Evolutionary conservation across 2,329 filamentous ascomycete species (phyloP).

Genomic region (Ophiostoma himal-ulmi): DNA sequence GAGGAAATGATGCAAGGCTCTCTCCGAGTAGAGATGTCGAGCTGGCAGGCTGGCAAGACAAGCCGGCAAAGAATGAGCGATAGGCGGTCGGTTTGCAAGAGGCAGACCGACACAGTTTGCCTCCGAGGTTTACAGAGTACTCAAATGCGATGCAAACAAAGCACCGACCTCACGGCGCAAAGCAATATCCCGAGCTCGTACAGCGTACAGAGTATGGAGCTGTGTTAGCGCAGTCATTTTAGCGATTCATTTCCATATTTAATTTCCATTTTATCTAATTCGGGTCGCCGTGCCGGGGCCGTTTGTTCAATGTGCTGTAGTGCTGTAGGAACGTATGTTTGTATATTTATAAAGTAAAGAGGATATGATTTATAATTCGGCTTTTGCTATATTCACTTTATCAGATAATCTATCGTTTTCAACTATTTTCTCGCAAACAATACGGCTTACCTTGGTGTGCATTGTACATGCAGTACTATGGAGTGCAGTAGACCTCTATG

Average conservation of each 20-base stretch:
- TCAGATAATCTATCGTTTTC: too few relatives aligned
- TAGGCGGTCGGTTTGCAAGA: too few relatives aligned
- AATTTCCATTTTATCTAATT: slow-evolving; percentile 3
- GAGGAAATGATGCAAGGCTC: background rate
- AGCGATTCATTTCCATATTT: background rate
- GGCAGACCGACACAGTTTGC: too few relatives aligned
- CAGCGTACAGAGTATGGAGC: background rate
- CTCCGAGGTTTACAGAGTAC: too few relatives aligned
- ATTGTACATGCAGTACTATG: background rate
- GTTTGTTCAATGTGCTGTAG: background rate
- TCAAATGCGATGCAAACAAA: too few relatives aligned
- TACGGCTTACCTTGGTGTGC: background rate
- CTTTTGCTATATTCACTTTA: too few relatives aligned
- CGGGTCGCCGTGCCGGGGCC: background rate
- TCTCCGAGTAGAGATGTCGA: background rate
- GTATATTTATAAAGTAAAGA: too few relatives aligned
- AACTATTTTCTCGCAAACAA: too few relatives aligned
- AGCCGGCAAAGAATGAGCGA: background rate
- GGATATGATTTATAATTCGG: too few relatives aligned
- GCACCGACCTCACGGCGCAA: too few relatives aligned
- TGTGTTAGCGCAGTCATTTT: background rate
- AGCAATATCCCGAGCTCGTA: background rate
- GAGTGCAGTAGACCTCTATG: background rate
- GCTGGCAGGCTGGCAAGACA: too few relatives aligned
- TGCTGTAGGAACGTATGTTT: background rate